Evolutionary conservation across 192 early-diverging fungal species (phyloP).

Genomic region (Coemansia asiatica): DNA sequence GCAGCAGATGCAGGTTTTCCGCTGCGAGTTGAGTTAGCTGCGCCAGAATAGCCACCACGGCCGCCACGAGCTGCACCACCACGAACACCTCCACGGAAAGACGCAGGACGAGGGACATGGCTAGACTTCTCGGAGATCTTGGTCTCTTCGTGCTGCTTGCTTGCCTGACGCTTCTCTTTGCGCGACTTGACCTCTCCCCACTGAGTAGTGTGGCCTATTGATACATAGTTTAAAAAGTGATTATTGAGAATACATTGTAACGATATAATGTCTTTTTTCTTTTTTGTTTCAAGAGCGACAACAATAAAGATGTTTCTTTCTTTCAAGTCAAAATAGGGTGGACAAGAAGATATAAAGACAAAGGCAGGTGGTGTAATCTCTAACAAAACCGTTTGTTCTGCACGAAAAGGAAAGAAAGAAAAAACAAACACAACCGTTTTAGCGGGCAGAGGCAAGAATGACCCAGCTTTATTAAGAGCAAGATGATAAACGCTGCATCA

Average conservation of each 20-base stretch:
- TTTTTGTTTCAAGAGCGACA: neutral
- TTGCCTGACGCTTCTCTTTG: constrained; percentile 56
- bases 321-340: neutral
- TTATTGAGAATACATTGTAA: constrained; percentile 6
- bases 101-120: constrained; percentile 60
- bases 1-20: constrained; percentile 36
- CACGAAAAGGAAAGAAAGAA: neutral
- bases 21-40: constrained; percentile 27
- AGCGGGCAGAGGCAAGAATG: no score
- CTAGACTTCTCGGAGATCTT: constrained; percentile 43
- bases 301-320: neutral
- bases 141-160: constrained; percentile 56
- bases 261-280: neutral
- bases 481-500: no score
- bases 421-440: neutral
- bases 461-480: no score
- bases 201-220: constrained; percentile 71
- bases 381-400: neutral
- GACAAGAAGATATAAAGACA: neutral
- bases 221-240: constrained; percentile 1
- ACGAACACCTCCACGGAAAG: constrained; percentile 61
- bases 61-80: constrained; percentile 71
- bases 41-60: constrained; percentile 56
- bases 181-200: constrained; percentile 87
- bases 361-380: neutral